These are phyloP conservation scores for Acer campestre DNA, from an alignment of 345 rosid genomes.

Conservation along the genomic window DNA sequence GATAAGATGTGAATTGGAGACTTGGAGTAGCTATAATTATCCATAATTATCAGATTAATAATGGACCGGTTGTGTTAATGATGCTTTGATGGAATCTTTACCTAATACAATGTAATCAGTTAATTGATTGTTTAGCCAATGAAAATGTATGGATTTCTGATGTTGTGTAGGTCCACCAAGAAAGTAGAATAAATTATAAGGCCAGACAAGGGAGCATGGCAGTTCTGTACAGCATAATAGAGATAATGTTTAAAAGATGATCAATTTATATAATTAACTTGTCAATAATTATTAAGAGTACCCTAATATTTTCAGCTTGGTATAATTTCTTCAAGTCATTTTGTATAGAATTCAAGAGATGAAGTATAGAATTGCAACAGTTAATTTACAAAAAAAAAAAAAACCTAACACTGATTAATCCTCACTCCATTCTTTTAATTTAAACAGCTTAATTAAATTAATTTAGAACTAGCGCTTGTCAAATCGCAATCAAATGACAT, in stretches of 20 bases:
- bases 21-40: not conserved
- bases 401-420: too few relatives aligned
- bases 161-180: slow-evolving; percentile 33
- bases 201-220: slow-evolving; percentile 43
- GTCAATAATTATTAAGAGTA: too few relatives aligned
- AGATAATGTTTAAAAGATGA: slow-evolving; percentile 1
- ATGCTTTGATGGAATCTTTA: slow-evolving; percentile 30
- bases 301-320: too few relatives aligned
- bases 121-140: slow-evolving; percentile 24
- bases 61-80: not conserved
- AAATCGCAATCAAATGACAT: not conserved
- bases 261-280: too few relatives aligned
- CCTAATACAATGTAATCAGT: slow-evolving; percentile 19
- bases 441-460: not conserved
- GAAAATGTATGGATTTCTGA: slow-evolving; percentile 12
- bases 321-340: too few relatives aligned
- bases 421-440: not conserved
- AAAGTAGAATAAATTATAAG: slow-evolving; percentile 25
- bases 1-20: not conserved
- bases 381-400: too few relatives aligned
- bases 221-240: slow-evolving; percentile 20
- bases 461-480: not conserved
- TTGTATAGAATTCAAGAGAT: too few relatives aligned
- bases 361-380: too few relatives aligned
- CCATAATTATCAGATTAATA: not conserved